Evolutionary conservation across 2,329 filamentous ascomycete species (phyloP), one percentile per base, ranked within the genome.

Genomic region (Aureobasidium leucospermi): DNA sequence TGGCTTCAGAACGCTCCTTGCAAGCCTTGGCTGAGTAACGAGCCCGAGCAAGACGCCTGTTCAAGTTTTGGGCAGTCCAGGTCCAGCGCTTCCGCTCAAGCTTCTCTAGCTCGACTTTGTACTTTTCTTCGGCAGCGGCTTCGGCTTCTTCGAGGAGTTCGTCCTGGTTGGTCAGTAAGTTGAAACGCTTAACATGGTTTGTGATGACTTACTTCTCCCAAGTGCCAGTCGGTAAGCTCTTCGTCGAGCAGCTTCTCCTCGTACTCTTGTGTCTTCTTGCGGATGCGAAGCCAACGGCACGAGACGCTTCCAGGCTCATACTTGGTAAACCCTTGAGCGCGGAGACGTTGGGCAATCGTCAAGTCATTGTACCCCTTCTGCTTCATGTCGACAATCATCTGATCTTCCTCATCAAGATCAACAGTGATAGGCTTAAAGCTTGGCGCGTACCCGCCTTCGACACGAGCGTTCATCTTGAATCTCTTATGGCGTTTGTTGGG

Each of bases 11-110:
- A 31, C 78, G 76, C 58, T 76, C 68, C 19, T 71, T 67, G 66
- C 78, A 80, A 23, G 79, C 78, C 9, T 73, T 74, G 23, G 71
- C 71, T 16, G 76, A 76, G 71, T 78, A 80, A 57, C 77, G 72
- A 41, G 73, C 72, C 47, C 75, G 74, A 41, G 75, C 67, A 29
- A 74, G 70, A 32, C 36, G 39, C 42, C 59, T 46, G 39, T 69
- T 65, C 46, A 73, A 57, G 5, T 68, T 65, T 41, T 63, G 62
- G n/a, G 75, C 68, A 4, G 76, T 73, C 60, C 74, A 73, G 32
- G 69, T 67, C 73, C 77, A 81, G 62, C 75, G 76, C 67, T 71
- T 73, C n/a, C 72, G 67, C 49, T 73, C 68, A 32, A 76, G 64
- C 39, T 73, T 71, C 63, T 74, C 67, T 46, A 75, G 68, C 56